Conservation (phyloP, 192 early-diverging fungal genomes). For the Gamsiella multidivaricata region DNA sequence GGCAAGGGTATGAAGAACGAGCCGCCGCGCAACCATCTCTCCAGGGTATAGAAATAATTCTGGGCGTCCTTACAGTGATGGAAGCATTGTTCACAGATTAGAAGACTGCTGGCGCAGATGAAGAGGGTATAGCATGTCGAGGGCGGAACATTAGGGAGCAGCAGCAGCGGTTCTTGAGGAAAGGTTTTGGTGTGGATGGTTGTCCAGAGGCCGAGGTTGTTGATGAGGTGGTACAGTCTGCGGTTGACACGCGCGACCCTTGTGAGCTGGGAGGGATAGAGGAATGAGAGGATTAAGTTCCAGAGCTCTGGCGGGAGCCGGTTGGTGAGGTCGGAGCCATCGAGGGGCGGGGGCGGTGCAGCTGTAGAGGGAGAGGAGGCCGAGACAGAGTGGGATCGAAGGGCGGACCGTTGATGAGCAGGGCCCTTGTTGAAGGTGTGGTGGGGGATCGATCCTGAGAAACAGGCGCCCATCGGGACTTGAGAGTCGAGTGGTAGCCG, state of each 20-base stretch:
- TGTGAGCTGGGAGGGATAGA: neutral
- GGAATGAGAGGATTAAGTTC: neutral
- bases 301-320: neutral
- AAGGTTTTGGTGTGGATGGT: neutral
- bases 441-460: too few relatives aligned
- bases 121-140: neutral
- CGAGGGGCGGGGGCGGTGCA: too few relatives aligned
- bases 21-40: neutral
- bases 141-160: neutral
- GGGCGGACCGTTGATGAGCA: too few relatives aligned
- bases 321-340: neutral
- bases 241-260: neutral
- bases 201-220: neutral
- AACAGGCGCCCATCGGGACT: too few relatives aligned
- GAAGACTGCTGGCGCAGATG: neutral
- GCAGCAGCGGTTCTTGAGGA: neutral
- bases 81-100: conserved; percentile 1
- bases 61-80: neutral
- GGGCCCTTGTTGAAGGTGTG: too few relatives aligned
- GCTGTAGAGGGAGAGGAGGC: too few relatives aligned
- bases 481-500: too few relatives aligned
- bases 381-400: too few relatives aligned
- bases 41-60: too few relatives aligned
- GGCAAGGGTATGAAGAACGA: neutral
- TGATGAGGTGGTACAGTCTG: neutral